These are phyloP conservation scores for Suillus fuscotomentosus DNA, from an alignment of 768 basidiomycete species.

Conservation along the genomic window DNA sequence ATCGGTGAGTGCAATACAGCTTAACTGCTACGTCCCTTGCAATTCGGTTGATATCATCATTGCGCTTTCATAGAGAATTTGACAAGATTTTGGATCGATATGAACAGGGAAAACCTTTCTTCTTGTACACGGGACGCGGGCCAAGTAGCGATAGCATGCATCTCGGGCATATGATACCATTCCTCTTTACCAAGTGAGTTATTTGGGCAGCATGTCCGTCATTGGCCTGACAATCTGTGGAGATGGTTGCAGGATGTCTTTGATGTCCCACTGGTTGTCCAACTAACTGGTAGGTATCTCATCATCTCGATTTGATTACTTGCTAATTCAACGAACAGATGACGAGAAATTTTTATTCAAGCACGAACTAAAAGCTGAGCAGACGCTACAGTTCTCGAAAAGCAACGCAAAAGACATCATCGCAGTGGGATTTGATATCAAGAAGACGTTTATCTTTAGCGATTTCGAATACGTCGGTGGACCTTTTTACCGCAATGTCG, in stretches of 20 bases:
- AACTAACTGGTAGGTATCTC: constrained; percentile 74
- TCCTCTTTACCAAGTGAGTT: constrained; percentile 92
- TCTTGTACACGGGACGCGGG: constrained; percentile 95
- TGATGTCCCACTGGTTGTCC: constrained; percentile 90
- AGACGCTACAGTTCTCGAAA: constrained; percentile 77
- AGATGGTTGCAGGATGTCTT: constrained; percentile 99
- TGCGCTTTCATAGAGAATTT: constrained; percentile 65
- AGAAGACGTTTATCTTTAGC: constrained; percentile 97
- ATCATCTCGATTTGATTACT: neutral
- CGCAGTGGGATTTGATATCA: constrained; percentile 87
- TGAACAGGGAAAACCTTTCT: constrained; percentile 97
- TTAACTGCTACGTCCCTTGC: neutral
- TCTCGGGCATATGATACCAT: constrained; percentile 96
- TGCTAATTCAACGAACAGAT: constrained; percentile 45
- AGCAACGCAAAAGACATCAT: constrained; percentile 96
- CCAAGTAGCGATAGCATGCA: constrained; percentile 98
- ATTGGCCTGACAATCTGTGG: constrained; percentile 7
- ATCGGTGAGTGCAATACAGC: constrained; percentile 59
- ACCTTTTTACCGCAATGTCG: constrained; percentile 91
- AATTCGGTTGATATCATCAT: constrained; percentile 2
- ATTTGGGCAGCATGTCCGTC: neutral
- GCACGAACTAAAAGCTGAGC: constrained; percentile 87
- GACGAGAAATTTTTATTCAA: constrained; percentile 99
- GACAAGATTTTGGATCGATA: constrained; percentile 92
- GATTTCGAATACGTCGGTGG: constrained; percentile 90